phyloP scores from a whole-genome alignment of 495 filamentous ascomycete species.

The Trichoderma erinaceum region DNA sequence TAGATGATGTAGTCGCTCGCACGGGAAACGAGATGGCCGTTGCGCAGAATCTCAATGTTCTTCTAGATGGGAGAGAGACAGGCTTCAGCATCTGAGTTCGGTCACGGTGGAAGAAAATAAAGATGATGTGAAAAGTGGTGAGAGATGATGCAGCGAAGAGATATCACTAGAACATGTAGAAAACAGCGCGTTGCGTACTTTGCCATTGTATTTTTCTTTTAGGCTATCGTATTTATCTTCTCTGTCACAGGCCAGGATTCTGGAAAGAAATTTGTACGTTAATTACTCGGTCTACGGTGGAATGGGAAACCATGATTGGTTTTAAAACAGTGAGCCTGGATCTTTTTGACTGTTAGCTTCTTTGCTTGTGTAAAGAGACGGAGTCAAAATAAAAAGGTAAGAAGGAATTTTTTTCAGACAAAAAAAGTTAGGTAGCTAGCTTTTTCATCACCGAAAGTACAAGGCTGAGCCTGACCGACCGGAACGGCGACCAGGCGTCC shows the following conservation, averaged over 20 bases:
- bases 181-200: constrained; percentile 38
- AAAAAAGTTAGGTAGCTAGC: constrained; percentile 90
- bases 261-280: constrained; percentile 29
- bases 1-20: constrained; percentile 96
- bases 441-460: constrained; percentile 87
- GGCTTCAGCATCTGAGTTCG: constrained; percentile 47
- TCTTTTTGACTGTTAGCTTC: constrained; percentile 9
- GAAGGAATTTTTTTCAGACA: constrained; percentile 59
- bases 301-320: constrained; percentile 14
- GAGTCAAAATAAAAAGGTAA: neutral
- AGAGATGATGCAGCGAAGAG: neutral
- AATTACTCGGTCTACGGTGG: constrained; percentile 12
- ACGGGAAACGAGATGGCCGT: constrained; percentile 92
- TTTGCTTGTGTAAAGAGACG: neutral
- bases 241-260: constrained; percentile 90
- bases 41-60: constrained; percentile 72
- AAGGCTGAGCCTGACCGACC: constrained; percentile 17
- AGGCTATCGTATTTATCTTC: constrained; percentile 76
- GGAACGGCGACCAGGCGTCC: constrained; percentile 33
- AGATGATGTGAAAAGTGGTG: constrained; percentile 18
- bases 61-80: constrained; percentile 41
- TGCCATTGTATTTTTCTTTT: constrained; percentile 68
- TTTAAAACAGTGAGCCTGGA: neutral
- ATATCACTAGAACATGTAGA: constrained; percentile 7
- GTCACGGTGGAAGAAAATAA: neutral